Evolutionary conservation across 2,329 filamentous ascomycete genomes (phyloP).

Genomic region (Aspergillus eucalypticola): DNA sequence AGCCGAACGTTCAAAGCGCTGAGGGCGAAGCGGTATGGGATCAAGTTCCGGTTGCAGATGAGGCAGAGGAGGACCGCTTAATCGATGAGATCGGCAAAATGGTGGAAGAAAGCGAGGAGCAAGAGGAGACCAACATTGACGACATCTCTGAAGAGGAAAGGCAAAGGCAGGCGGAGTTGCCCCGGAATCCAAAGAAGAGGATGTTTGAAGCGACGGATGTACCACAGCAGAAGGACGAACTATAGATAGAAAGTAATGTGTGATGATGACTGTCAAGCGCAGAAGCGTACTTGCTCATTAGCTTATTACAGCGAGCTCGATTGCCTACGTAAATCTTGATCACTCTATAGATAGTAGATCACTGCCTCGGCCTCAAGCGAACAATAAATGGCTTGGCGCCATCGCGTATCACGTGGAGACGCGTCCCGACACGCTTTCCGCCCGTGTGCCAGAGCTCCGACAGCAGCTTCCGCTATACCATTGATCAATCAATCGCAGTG

Average conservation of each 20-base stretch:
- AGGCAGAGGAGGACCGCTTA: conserved; percentile 35
- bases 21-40: conserved; percentile 23
- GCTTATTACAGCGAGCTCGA: too few species aligned
- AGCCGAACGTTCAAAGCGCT: conserved; percentile 20
- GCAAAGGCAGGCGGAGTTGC: conserved; percentile 38
- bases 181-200: conserved; percentile 50
- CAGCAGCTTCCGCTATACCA: not conserved
- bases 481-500: not conserved
- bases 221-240: conserved; percentile 39
- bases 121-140: conserved; percentile 33
- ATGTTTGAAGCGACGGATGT: conserved; percentile 48
- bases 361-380: not conserved
- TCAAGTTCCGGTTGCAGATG: conserved; percentile 20
- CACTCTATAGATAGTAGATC: not conserved
- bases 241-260: conserved; percentile 27
- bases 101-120: conserved; percentile 28
- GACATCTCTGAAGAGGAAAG: conserved; percentile 40
- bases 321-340: not conserved
- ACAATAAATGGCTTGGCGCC: conserved; percentile 25
- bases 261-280: not conserved
- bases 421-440: conserved; percentile 29
- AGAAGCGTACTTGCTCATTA: not conserved
- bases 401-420: conserved; percentile 38
- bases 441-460: conserved; percentile 7
- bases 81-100: conserved; percentile 47